A percentile compares a stretch with the other conserved stretches of the same genome.
These are phyloP conservation scores for Linnemannia zychae DNA, from an alignment of 192 early-diverging fungal genomes.

Conservation along the genomic window DNA sequence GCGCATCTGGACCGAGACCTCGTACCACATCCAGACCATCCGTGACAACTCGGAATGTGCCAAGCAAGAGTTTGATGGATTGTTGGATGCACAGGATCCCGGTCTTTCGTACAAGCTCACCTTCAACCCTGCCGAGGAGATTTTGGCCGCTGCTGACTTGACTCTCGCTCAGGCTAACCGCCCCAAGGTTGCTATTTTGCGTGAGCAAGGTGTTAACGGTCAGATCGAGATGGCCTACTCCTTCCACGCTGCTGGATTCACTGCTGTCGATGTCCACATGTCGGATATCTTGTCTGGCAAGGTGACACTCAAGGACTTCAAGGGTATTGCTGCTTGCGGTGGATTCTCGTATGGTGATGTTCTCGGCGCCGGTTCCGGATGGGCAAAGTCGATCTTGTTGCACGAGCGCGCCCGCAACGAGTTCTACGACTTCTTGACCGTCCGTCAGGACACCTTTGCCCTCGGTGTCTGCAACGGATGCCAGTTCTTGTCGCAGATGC, in stretches of 20 bases:
- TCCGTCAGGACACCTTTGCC: constrained; percentile 90
- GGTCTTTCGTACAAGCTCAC: constrained; percentile 87
- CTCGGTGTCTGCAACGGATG: constrained; percentile 99
- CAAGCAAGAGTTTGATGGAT: constrained; percentile 81
- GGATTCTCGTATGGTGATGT: constrained; percentile 99
- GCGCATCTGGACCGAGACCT: constrained; percentile 91
- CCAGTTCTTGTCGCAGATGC: constrained; percentile 93
- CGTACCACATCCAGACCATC: constrained; percentile 89
- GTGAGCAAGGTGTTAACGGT: constrained; percentile 98
- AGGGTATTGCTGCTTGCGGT: constrained; percentile 94
- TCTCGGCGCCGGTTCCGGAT: constrained; percentile 97
- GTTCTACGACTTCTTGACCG: constrained; percentile 86
- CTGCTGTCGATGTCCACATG: constrained; percentile 98
- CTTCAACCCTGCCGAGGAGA: constrained; percentile 76
- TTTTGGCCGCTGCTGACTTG: constrained; percentile 50
- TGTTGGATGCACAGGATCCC: constrained; percentile 79
- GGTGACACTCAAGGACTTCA: constrained; percentile 77
- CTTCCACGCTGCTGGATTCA: constrained; percentile 95
- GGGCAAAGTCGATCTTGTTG: constrained; percentile 93
- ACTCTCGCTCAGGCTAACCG: constrained; percentile 29
- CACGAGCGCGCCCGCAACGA: constrained; percentile 77
- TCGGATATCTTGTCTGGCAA: constrained; percentile 86
- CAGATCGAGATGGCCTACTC: constrained; percentile 96
- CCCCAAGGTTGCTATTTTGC: constrained; percentile 93
- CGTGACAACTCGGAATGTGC: constrained; percentile 94